Base-by-base conservation (phyloP, 225 moss, liverwort and hornwort species). In the Takakia lepidozioides region DNA sequence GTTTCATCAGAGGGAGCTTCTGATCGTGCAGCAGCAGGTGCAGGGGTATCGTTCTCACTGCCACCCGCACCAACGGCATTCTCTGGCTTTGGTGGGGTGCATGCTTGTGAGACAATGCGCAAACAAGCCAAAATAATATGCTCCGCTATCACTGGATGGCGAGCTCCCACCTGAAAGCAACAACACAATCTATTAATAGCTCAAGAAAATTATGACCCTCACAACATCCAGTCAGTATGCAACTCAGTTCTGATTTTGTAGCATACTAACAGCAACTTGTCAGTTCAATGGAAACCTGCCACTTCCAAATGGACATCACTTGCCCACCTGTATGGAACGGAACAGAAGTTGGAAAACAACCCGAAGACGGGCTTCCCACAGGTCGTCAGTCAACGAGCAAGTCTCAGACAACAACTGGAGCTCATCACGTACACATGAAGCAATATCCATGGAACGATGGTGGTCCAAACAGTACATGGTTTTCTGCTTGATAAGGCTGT, bases 401-500 rank as follows among this genome's bases (percentile, higher is more conserved):
- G 98, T 90, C 61, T 99, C 98, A 49, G 98, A 88, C 10, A 99
- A 87, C 66, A 99, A 65, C 60, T 91, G 98, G 28, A 99, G 98
- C 50, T 99, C 98, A 75, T 99, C 98, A 62, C 98, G 73, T 4
- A 99, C 78, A 59, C 98, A 99, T 22, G 87, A 82, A 26, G 98
- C 87, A 42, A 99, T 87, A 65, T 99, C 98, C 91, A 99, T 99
- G 32, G 98, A 99, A 16, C 98, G 98, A 61, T 99, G 98, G 65
- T 99, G 98, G 41, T 99, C 91, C 69, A 99, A 66, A 69, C 98
- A 99, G 47, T 99, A 99, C 67, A 99, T 78, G 0, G 91, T 87
- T 63, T 83, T 99, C 70, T 91, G 82, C 80, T 79, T 91, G 17
- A 99, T 91, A 38, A 99, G 58, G 59, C 62, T 68, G 63, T 91